Evolutionary conservation across 257 asterid species (phyloP).

Genomic region (Jaltomata sinuosa): DNA sequence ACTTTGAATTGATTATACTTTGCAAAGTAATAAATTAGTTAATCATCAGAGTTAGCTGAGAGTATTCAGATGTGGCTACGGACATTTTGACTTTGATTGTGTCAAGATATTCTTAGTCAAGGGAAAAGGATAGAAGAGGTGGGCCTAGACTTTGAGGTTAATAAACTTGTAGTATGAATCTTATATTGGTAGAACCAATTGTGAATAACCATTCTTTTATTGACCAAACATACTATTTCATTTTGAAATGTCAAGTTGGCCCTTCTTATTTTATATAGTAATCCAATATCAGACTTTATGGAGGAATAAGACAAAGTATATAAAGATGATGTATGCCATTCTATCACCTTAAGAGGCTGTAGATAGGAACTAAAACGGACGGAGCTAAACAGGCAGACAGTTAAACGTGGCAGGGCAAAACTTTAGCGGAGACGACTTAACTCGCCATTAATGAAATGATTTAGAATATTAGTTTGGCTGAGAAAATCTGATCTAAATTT

Average conservation of each 20-base stretch:
- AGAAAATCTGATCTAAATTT: background rate
- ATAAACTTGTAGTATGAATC: background rate
- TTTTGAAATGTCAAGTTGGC: background rate
- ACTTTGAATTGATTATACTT: background rate
- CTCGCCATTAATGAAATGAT: background rate
- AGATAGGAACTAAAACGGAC: no score
- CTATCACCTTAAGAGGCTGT: background rate
- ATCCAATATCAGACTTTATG: background rate
- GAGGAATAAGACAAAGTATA: background rate
- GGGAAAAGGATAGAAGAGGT: background rate
- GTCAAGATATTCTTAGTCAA: slow-evolving; percentile 2
- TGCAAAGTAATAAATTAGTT: background rate
- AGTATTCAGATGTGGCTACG: background rate
- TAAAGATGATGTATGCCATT: background rate
- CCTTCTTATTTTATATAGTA: background rate
- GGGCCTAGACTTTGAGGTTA: background rate
- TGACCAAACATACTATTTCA: background rate
- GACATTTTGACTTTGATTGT: slow-evolving; percentile 1
- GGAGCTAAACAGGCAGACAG: no score
- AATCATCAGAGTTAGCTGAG: background rate
- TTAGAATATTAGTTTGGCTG: background rate
- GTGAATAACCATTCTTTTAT: background rate
- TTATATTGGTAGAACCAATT: background rate
- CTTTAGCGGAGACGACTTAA: no score
- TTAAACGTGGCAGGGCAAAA: no score